phyloP scores from a whole-genome alignment of 495 filamentous ascomycete species.

The Hypoxylon crocopeplum region DNA sequence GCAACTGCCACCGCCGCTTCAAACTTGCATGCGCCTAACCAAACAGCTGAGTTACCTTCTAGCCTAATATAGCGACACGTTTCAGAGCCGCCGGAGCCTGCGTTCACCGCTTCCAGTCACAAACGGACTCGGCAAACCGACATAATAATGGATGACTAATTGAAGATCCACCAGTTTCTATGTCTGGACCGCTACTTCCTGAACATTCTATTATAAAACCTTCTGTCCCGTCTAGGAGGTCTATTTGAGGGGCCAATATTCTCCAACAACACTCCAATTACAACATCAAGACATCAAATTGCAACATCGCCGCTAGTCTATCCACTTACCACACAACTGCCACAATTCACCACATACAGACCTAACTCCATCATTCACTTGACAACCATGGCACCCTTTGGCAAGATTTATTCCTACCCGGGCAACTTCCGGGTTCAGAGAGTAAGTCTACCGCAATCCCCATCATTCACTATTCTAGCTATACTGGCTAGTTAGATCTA shows the following conservation, averaged over 20 bases:
- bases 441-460: slow-evolving; percentile 43
- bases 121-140: too few species aligned
- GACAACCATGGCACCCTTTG: slow-evolving; percentile 60
- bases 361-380: background rate
- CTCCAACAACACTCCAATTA: slow-evolving; percentile 13
- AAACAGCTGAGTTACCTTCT: too few species aligned
- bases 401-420: slow-evolving; percentile 57
- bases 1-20: too few species aligned
- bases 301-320: slow-evolving; percentile 13
- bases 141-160: slow-evolving; percentile 16
- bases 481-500: slow-evolving; percentile 1
- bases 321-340: background rate
- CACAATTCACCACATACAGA: background rate
- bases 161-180: background rate
- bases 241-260: too few species aligned
- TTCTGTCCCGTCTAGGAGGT: too few species aligned
- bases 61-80: slow-evolving; percentile 8
- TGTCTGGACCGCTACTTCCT: background rate
- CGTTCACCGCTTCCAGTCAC: slow-evolving; percentile 1
- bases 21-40: too few species aligned
- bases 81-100: slow-evolving; percentile 6
- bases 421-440: slow-evolving; percentile 57
- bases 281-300: slow-evolving; percentile 28
- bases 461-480: background rate
- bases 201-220: slow-evolving; percentile 19